phyloP scores from a whole-genome alignment of 106 monocot genomes.

The Agapanthus africanus region DNA sequence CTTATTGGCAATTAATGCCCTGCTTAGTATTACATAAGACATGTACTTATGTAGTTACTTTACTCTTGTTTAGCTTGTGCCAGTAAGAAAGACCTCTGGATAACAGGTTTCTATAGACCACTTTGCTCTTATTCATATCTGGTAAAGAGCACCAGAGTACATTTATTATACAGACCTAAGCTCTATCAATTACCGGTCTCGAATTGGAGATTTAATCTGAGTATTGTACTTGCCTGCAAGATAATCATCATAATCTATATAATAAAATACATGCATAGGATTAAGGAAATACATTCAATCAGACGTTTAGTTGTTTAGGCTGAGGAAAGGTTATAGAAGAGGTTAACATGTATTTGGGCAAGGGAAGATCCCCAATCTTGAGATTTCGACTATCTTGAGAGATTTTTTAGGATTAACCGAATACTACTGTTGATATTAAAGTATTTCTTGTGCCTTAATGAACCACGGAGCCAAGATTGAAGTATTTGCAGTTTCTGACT shows the following conservation, averaged over 20 bases:
- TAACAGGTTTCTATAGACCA: too few species aligned
- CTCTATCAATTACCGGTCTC: too few species aligned
- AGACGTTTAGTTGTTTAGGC: too few species aligned
- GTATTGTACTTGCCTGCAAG: too few species aligned
- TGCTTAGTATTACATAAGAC: not conserved
- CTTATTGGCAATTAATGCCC: not conserved
- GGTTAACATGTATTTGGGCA: not conserved
- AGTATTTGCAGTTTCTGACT: slow-evolving; percentile 1
- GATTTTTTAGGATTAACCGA: not conserved
- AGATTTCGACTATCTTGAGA: not conserved
- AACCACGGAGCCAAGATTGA: too few species aligned
- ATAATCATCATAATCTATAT: too few species aligned
- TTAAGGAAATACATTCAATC: too few species aligned
- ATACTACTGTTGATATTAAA: not conserved
- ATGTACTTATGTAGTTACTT: not conserved
- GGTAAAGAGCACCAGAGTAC: too few species aligned
- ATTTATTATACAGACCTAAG: too few species aligned
- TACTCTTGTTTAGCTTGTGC: not conserved
- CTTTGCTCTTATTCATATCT: too few species aligned
- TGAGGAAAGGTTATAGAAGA: not conserved
- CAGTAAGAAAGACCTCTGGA: not conserved
- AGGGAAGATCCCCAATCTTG: not conserved
- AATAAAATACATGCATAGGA: too few species aligned
- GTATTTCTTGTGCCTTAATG: not conserved
- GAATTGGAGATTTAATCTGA: too few species aligned